Conservation (phyloP, 2,329 filamentous ascomycete genomes). For the Tolypocladium amazonense region DNA sequence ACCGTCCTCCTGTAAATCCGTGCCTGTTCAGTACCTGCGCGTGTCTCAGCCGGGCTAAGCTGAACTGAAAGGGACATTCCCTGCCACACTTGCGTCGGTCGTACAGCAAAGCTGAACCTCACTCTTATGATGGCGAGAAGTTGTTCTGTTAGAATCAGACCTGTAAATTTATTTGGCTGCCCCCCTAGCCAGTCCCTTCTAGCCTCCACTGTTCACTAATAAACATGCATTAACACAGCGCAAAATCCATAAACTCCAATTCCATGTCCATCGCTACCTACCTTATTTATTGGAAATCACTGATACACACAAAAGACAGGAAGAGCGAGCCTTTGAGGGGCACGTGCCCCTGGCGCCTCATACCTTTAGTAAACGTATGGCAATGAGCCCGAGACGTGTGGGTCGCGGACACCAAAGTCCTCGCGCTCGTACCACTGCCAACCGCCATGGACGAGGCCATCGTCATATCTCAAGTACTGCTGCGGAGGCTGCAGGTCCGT, state of each 20-base stretch:
- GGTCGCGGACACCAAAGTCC: conserved; percentile 16
- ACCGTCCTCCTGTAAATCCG: background rate
- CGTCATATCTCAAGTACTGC: background rate
- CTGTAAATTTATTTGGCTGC: too few relatives aligned
- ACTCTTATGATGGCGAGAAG: too few relatives aligned
- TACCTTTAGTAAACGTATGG: conserved; percentile 18
- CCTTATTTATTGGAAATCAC: background rate
- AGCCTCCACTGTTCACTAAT: too few relatives aligned
- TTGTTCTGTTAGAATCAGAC: too few relatives aligned
- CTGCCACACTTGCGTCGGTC: too few relatives aligned
- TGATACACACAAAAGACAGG: background rate
- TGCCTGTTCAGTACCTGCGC: background rate
- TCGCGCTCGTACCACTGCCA: conserved; percentile 26
- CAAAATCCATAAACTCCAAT: conserved; percentile 5
- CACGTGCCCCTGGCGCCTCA: background rate
- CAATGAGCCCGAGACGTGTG: conserved; percentile 11
- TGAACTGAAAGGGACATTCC: too few relatives aligned
- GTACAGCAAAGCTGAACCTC: too few relatives aligned
- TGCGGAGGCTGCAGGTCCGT: background rate
- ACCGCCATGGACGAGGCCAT: conserved; percentile 9
- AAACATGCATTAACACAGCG: background rate
- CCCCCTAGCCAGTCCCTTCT: too few relatives aligned
- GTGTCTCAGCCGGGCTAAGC: too few relatives aligned
- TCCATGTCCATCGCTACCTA: conserved; percentile 2
- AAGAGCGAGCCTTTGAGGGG: background rate